Evolutionary conservation across 371 early-diverging fungal species (phyloP), one percentile per base, ranked within the genome.

Genomic region (Fennellomyces sp.): DNA sequence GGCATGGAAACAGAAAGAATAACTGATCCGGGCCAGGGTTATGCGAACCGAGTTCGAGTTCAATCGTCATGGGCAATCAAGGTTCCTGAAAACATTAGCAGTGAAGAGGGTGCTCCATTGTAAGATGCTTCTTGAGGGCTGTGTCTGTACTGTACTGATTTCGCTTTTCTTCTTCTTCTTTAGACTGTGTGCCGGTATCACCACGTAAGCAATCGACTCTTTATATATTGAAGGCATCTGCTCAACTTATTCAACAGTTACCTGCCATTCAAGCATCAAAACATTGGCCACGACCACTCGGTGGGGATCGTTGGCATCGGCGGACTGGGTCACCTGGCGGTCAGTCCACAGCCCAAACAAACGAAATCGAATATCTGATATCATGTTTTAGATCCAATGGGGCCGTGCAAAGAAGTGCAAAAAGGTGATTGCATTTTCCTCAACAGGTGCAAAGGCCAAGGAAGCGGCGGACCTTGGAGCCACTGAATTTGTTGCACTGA

Each of bases 291-390:
- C 2, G 73, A 76, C 27, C 68, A 76, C 56, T 64, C 62, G 1
- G 89, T 91, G 51, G 91, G 89, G 36, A 70, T 91, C 19, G 71
- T 87, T 26, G 92, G 89, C 10, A 88, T 90, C 54, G 92, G 92
- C 35, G 92, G 92, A 15, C 71, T 91, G 25, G 91, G 91, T 15
- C 91, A 91, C 42, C 65, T 91, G 67, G 90, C 82, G 19, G 71
- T 72, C 63, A 49, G 58, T 60, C 27, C 12, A 45, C 19, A 5
- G 2, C 2, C 19, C 39, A 6, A 33, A 39, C 8, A 30, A 58
- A 45, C 13, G 26, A 21, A n/a, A 42, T 15, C 23, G 7, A 27
- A 8, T 29, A 17, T 21, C 33, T 53, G 10, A 35, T 36, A 8
- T 13, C 13, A 12, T 53, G 27, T 15, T n/a, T n/a, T 42, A 72